Base-by-base conservation (phyloP, 2,329 filamentous ascomycete species). In the Seiridium unicorne region DNA sequence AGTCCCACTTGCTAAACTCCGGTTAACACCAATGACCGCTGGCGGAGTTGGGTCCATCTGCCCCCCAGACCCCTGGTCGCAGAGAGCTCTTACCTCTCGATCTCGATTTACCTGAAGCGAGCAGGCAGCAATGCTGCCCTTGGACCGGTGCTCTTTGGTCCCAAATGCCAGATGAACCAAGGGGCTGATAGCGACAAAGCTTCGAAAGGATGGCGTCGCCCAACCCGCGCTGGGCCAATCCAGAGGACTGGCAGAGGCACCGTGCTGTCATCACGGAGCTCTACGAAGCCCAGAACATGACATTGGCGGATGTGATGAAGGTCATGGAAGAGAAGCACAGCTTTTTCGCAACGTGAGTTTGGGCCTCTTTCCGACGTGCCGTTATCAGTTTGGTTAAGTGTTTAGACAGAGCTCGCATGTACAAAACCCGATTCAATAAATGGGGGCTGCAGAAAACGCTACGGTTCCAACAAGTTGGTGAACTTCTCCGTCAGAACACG, bases 401-500 rank as follows among this genome's bases (percentile, higher is more conserved):
- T 8, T 42, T 8, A 18, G 7, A 8, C 49, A 55, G 53, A 4
- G 31, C 44, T 4, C n/a, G 44, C 13, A 57, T 57, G 54, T 57
- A 57, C 54, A 57, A 57, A 40, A n/a, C 44, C 10, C 38, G 54
- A 9, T 46, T 57, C 18, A 31, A 46, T 5, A 57, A 57, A 57
- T 57, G 54, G 54, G 54, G 54, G 5, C 18, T 57, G 8, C 54
- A 47, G 31, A 57, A 57, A 18, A 57, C 38, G 6, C 32, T 57
- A 18, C 18, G 44, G 32, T 47, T 46, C 34, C 13, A 47, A 7
- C n/a, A 57, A 13, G 54, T 57, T 32, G 18, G 44, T 31, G 54
- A 57, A 18, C 42, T 57, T 13, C 54, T 57, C n/a, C 54, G 54
- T 31, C 54, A 46, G 13, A 57, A 57, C 42, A 57, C 5, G 26